These are phyloP conservation scores for Salvia rosmarinus DNA, from an alignment of 257 asterid species.

Conservation along the genomic window DNA sequence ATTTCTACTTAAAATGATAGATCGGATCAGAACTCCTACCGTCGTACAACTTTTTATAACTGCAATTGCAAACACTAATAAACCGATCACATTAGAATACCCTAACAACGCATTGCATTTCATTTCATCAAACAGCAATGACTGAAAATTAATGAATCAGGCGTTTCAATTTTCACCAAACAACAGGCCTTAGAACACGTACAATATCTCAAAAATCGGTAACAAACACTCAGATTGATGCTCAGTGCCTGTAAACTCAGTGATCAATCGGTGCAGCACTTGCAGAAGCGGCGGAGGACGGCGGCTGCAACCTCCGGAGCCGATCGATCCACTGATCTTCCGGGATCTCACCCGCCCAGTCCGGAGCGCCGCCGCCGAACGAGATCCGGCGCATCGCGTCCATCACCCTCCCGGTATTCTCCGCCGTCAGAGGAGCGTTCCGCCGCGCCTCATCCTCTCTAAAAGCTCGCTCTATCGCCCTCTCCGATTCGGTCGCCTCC, in stretches of 20 bases:
- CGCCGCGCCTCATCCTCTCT: conserved; percentile 84
- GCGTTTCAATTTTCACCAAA: not conserved
- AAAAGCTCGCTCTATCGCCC: conserved; percentile 61
- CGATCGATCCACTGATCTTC: conserved; percentile 75
- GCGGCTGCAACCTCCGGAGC: conserved; percentile 47
- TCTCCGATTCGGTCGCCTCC: conserved; percentile 52
- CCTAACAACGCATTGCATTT: not conserved
- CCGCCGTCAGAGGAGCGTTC: conserved; percentile 69
- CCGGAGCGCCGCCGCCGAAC: conserved; percentile 68
- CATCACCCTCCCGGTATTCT: conserved; percentile 68
- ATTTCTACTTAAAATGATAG: no score
- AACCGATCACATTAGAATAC: not conserved
- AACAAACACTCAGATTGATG: not conserved
- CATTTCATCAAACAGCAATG: conserved; percentile 9
- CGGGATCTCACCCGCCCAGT: conserved; percentile 67
- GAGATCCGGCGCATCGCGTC: conserved; percentile 82
- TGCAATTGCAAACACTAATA: not conserved
- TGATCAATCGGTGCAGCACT: conserved; percentile 25
- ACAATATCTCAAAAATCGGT: not conserved
- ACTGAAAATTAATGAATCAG: not conserved
- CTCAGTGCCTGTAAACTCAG: conserved; percentile 11
- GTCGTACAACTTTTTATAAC: not conserved
- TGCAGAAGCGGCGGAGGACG: conserved; percentile 37
- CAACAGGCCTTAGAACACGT: not conserved
- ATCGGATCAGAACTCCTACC: not conserved